Base-by-base conservation (phyloP, 768 basidiomycete genomes). In the Multifurca ochricompacta region DNA sequence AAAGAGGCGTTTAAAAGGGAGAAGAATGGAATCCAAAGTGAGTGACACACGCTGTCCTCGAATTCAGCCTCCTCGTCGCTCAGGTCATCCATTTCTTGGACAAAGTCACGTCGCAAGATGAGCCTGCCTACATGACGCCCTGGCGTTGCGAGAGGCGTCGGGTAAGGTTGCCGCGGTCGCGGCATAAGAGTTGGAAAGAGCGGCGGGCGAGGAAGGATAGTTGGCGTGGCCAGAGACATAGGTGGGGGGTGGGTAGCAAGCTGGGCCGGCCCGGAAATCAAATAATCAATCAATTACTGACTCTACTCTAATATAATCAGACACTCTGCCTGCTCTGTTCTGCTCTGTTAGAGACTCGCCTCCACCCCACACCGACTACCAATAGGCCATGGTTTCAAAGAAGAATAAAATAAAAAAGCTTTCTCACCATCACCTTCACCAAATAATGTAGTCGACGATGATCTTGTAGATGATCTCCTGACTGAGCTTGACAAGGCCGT, bases 61-160 rank as follows among this genome's bases (percentile, higher is more conserved):
- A 91, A 65, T 61, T 90, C 86, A 48, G 74, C 78, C 68, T 91
- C 89, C 66, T 91, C 89, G 53, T 91, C 89, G 54, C 86, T 89
- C 56, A 91, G 69, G 62, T 91, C 87, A 44, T 88, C 85, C 75
- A 87, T 84, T 66, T 91, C 87, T 36, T 80, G 78, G 56, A 79
- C 77, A 28, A 89, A 66, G 66, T 91, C 83, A 21, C 89, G 79
- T 37, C 76, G 73, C 30, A 76, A 74, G 61, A 81, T 83, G 60
- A 88, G 67, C 40, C 79, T 75, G 2, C 76, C 78, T 60, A 82
- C 77, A 2, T 71, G 71, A 47, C 77, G 76, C 35, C 77, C 71
- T 44, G 66, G 73, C 35, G 67, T 67, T 3, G 79, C 74, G 4
- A 83, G 65, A 11, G 87, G 87, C 0, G 73, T 68, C 5, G 85